Percentiles rank a stretch among this genome's conserved stretches.
phyloP scores from a whole-genome alignment of 805 yeast genomes.

The Grigorovia yakushimaensis region DNA sequence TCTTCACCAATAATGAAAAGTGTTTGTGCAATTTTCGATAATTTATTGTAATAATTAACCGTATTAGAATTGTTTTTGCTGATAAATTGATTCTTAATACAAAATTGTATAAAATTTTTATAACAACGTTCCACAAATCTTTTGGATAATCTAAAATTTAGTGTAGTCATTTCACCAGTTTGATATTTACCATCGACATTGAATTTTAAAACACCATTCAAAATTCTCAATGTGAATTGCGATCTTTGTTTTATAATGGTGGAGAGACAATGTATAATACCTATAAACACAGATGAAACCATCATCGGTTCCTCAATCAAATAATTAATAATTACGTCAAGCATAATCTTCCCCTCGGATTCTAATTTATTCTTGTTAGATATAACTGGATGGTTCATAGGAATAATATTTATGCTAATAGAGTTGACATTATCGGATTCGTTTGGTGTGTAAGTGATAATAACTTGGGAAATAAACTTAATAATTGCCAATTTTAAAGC shows the following conservation, averaged over 20 bases:
- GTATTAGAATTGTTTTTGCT: constrained; percentile 13
- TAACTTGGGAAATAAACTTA: constrained; percentile 56
- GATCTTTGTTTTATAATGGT: constrained; percentile 60
- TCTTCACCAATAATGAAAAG: constrained; percentile 29
- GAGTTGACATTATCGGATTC: background rate
- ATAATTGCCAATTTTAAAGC: constrained; percentile 60
- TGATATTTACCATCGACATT: constrained; percentile 49
- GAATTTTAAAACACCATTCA: constrained; percentile 49
- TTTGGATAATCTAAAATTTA: constrained; percentile 42
- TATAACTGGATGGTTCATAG: constrained; percentile 59
- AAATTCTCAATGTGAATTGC: constrained; percentile 43
- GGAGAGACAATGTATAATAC: constrained; percentile 56
- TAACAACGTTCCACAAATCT: constrained; percentile 56
- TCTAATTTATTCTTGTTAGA: constrained; percentile 41
- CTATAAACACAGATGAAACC: constrained; percentile 52
- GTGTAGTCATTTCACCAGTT: constrained; percentile 30
- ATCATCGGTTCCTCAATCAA: constrained; percentile 47
- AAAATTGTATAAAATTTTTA: constrained; percentile 35
- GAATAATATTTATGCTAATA: constrained; percentile 36
- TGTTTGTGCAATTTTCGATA: constrained; percentile 27
- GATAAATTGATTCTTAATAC: constrained; percentile 30
- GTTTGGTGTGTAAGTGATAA: constrained; percentile 39
- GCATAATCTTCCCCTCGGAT: constrained; percentile 57
- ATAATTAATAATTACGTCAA: constrained; percentile 54
- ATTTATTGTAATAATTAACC: constrained; percentile 17